These are phyloP conservation scores for Magnolia officinalis DNA, from an alignment of 164 flowering plant genomes.

Conservation along the genomic window DNA sequence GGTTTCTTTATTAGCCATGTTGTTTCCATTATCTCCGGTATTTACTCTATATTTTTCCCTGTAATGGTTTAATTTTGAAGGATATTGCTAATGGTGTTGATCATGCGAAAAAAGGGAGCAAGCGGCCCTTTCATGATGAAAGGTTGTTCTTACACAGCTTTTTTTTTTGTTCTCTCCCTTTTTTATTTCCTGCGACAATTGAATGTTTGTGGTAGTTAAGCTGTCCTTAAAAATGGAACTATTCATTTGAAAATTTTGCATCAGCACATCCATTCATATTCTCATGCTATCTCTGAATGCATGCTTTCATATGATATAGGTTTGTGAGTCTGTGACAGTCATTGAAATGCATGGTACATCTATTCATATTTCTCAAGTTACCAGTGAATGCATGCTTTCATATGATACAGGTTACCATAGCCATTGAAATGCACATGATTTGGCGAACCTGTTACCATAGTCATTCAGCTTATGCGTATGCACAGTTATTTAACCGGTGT, in stretches of 20 bases:
- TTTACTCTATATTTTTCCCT: background rate
- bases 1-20: background rate
- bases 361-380: background rate
- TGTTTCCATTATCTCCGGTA: background rate
- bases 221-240: background rate
- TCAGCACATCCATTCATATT: background rate
- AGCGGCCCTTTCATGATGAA: constrained; percentile 33
- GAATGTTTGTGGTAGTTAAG: background rate
- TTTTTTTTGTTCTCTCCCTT: background rate
- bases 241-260: background rate
- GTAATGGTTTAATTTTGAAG: constrained; percentile 21
- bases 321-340: too few relatives aligned
- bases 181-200: background rate
- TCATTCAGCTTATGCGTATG: too few relatives aligned
- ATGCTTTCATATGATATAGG: background rate
- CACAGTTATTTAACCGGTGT: too few relatives aligned
- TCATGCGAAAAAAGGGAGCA: constrained; percentile 44
- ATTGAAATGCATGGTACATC: too few relatives aligned
- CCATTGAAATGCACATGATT: background rate
- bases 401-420: background rate
- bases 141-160: constrained; percentile 23
- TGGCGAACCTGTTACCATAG: too few relatives aligned
- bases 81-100: constrained; percentile 35
- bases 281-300: background rate
- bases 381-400: background rate